These are phyloP conservation scores for Pythium sukuiense DNA, from an alignment of 352 stramenopile genomes.

Conservation along the genomic window DNA sequence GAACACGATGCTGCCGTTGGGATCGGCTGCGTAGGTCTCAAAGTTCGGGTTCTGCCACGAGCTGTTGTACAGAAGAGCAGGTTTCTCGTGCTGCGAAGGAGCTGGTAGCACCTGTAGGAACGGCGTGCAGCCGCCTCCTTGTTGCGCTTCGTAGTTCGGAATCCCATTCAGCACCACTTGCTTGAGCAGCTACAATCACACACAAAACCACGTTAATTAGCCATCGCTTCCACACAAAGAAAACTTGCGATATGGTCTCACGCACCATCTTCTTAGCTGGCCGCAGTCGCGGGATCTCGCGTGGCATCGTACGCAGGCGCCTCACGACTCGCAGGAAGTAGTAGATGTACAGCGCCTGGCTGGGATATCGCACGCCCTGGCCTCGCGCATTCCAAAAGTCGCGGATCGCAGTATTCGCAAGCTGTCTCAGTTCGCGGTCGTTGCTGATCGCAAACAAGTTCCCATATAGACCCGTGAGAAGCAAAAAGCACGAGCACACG, in stretches of 20 bases:
- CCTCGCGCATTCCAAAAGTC: slow-evolving; percentile 79
- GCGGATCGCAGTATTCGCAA: slow-evolving; percentile 65
- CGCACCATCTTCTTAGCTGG: slow-evolving; percentile 57
- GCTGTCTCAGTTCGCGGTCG: slow-evolving; percentile 59
- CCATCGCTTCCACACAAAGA: too few species aligned
- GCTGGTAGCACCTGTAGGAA: slow-evolving; percentile 33
- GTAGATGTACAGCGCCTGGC: slow-evolving; percentile 86
- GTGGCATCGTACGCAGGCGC: slow-evolving; percentile 41
- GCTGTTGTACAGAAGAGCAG: slow-evolving; percentile 35
- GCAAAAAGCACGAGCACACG: slow-evolving; percentile 79
- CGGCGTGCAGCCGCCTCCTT: slow-evolving; percentile 33
- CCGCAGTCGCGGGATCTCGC: slow-evolving; percentile 54
- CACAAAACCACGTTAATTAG: too few species aligned
- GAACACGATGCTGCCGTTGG: slow-evolving; percentile 28
- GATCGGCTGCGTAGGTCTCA: slow-evolving; percentile 31
- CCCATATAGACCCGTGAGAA: slow-evolving; percentile 75
- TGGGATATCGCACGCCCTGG: slow-evolving; percentile 81
- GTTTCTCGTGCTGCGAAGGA: slow-evolving; percentile 31
- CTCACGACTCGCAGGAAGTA: slow-evolving; percentile 82
- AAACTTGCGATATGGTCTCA: neutral
- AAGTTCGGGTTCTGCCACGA: slow-evolving; percentile 36
- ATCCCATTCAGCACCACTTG: slow-evolving; percentile 70
- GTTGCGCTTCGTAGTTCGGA: slow-evolving; percentile 70
- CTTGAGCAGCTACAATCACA: slow-evolving; percentile 35
- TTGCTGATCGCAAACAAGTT: slow-evolving; percentile 65